These are phyloP conservation scores for Triticum timopheevii DNA, from an alignment of 176 grass and related monocot genomes.

Conservation along the genomic window DNA sequence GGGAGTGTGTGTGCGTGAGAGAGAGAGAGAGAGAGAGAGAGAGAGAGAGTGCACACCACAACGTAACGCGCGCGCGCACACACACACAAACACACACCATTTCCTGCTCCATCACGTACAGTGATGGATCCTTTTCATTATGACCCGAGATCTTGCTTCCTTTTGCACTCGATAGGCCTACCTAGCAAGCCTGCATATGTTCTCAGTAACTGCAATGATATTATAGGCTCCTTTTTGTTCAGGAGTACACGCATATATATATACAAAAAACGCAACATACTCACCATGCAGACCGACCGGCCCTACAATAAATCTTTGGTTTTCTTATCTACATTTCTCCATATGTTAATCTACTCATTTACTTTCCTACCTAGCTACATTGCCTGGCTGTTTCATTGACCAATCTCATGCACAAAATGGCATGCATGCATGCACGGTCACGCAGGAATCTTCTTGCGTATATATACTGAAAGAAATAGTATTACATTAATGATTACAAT, in stretches of 20 bases:
- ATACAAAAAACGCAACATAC: background rate
- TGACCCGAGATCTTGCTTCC: conserved; percentile 67
- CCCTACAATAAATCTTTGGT: background rate
- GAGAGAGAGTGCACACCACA: background rate
- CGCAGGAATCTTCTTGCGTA: conserved; percentile 24
- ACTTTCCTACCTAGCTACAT: background rate
- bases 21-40: background rate
- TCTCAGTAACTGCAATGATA: conserved; percentile 61
- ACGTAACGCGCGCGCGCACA: background rate
- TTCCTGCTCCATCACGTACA: conserved; percentile 60
- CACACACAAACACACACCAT: background rate
- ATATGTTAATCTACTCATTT: background rate
- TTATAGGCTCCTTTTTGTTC: conserved; percentile 45
- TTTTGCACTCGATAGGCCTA: conserved; percentile 67
- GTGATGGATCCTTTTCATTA: conserved; percentile 81
- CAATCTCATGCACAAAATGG: conserved; percentile 20
- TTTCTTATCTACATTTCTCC: conserved; percentile 10
- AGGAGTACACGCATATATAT: conserved; percentile 18
- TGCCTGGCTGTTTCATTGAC: background rate
- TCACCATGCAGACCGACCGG: background rate
- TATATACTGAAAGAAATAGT: background rate
- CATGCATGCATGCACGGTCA: background rate
- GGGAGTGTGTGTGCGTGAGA: background rate
- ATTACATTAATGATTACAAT: background rate
- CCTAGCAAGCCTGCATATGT: conserved; percentile 65